phyloP scores from a whole-genome alignment of 352 stramenopile species.

The Phytopythium chamaehyphon region DNA sequence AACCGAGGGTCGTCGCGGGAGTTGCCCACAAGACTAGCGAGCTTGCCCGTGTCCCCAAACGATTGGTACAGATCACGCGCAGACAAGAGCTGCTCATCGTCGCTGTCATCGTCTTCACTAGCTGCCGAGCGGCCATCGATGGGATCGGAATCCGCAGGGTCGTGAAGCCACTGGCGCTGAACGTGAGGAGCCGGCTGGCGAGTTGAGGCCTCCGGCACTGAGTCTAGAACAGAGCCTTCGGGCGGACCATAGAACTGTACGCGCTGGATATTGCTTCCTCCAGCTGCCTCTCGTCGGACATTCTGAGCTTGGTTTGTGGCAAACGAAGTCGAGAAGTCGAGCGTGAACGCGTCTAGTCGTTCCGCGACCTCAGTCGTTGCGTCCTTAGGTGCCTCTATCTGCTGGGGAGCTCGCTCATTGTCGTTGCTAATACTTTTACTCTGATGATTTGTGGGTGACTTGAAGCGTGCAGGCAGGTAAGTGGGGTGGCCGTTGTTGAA shows the following conservation, averaged over 20 bases:
- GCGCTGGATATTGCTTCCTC: slow-evolving; percentile 15
- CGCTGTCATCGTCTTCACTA: slow-evolving; percentile 24
- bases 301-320: slow-evolving; percentile 15
- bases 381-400: background rate
- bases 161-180: background rate
- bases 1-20: slow-evolving; percentile 29
- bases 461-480: slow-evolving; percentile 2
- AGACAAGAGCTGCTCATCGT: slow-evolving; percentile 35
- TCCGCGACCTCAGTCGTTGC: background rate
- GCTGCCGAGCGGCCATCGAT: slow-evolving; percentile 6
- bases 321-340: slow-evolving; percentile 26
- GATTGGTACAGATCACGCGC: slow-evolving; percentile 35
- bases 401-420: slow-evolving; percentile 1
- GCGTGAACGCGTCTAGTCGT: slow-evolving; percentile 20
- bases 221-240: slow-evolving; percentile 25
- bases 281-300: slow-evolving; percentile 7
- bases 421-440: slow-evolving; percentile 6
- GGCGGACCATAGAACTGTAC: slow-evolving; percentile 19
- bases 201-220: slow-evolving; percentile 6
- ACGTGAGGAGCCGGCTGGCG: background rate
- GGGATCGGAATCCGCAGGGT: background rate
- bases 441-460: background rate
- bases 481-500: background rate
- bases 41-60: slow-evolving; percentile 45
- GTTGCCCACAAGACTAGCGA: slow-evolving; percentile 37